Evolutionary conservation across 1,284 basidiomycete genomes (phyloP), one percentile per base, ranked within the genome.

Genomic region (Pyrrhoderma noxium): DNA sequence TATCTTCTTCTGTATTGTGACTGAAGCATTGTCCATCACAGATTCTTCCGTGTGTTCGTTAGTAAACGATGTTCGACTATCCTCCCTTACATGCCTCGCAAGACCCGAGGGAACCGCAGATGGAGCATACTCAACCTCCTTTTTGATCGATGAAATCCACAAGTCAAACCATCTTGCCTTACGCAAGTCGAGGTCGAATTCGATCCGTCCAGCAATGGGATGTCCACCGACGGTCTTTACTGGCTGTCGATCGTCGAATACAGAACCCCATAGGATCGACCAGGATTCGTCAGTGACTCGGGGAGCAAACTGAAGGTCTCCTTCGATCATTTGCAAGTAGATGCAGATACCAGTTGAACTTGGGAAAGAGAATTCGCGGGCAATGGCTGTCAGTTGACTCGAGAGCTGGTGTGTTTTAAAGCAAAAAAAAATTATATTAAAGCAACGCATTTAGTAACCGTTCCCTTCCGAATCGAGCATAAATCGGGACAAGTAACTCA

Each of bases 281-380:
- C 86, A 90, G 16, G 77, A 75, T 51, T 88, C 87, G 55, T 89
- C 86, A 2, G 84, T 82, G 50, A 90, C 77, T 25, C 87, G 77
- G 19, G 87, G 87, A 7, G 76, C 74, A 60, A 76, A 68, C 2
- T 71, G 69, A 21, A 77, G 58, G 35, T 55, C 56, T 19, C 31
- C 51, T 52, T 85, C 79, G 35, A 69, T 69, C 52, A 79, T 72
- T 56, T 81, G 81, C 52, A 86, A 70, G 62, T 88, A 89, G 16
- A 89, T 72, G 61, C 82, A 86, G 13, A 89, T 62, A 11, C 86
- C 87, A 9, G 76, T 64, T 4, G 74, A 83, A 64, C 82, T 87
- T 1, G 86, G 86, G 60, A 89, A 84, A 61, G 79, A 84, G 66
- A 82, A 89, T 64, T 90, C 87, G 46, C 80, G 77, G 11, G 86